These are phyloP conservation scores for Fraxinus velutina DNA, from an alignment of 305 asterid species.

Conservation along the genomic window DNA sequence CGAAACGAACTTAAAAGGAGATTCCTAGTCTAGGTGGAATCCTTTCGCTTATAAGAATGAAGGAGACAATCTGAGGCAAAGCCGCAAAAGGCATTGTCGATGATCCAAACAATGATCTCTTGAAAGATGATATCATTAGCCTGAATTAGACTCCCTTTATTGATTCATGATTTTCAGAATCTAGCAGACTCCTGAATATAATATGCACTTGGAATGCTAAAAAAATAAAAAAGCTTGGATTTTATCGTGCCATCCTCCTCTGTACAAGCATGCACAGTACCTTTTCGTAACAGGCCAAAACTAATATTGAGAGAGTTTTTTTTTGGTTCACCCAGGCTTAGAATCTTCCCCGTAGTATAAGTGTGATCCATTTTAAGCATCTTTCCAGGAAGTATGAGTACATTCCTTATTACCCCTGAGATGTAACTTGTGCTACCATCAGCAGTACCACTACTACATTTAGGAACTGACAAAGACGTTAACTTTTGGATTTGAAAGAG, in stretches of 20 bases:
- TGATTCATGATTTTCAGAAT: not conserved
- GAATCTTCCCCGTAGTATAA: not conserved
- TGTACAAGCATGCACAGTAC: not conserved
- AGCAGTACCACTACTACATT: not conserved
- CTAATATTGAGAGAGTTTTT: not conserved
- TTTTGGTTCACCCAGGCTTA: not conserved
- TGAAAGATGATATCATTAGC: not conserved
- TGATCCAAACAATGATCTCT: not conserved
- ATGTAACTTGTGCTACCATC: not conserved
- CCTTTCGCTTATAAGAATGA: not conserved
- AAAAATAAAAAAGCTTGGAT: not conserved
- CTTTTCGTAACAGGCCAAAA: not conserved
- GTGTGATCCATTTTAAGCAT: not conserved
- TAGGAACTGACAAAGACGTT: not conserved
- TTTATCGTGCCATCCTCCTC: not conserved
- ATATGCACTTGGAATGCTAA: not conserved
- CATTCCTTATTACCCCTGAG: not conserved
- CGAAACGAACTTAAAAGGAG: not conserved
- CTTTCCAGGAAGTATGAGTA: not conserved
- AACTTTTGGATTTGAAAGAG: not conserved
- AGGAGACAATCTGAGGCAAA: not conserved
- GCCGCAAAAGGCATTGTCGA: not conserved
- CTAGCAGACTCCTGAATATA: not conserved
- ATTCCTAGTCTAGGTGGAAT: not conserved
- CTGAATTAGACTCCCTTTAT: not conserved